Base-by-base conservation (phyloP, 768 basidiomycete genomes). In the Panaeolus cyanescens region DNA sequence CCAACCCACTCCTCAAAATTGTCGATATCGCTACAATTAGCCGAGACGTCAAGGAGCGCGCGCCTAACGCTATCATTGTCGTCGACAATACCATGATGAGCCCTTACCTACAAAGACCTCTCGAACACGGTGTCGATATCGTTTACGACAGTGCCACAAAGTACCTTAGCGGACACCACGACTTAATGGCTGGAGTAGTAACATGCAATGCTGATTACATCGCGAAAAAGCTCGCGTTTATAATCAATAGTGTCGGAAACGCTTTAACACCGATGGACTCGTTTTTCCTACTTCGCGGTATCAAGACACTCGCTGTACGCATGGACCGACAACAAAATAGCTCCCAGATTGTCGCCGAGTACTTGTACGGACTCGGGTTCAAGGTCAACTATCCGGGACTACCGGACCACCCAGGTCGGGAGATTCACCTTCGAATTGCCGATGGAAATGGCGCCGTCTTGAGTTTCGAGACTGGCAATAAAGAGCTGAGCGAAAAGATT, bases 61-160 rank as follows among this genome's bases (percentile, higher is more conserved):
- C 90, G 17, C 89, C 90, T 7, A 85, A 91, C 68, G 95, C 94
- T 1, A 67, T 95, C 66, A 78, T 96, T 57, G 91, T 96, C 34
- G 94, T 95, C 20, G 97, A 99, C 74, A 99, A 99, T 72, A 99
- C 97, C 62, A 99, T 99, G 97, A 98, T 99, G 96, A 97, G 95
- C 71, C 96, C 97, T 15, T 99, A 98, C 75, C 81, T 99, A 7
- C 95, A 96, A 71, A 80, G 96, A 60, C 97, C 97, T 10, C 84
- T 99, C 34, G 95, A 99, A 69, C 90, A 97, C 59, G 97, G 96
- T 15, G 93, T 93, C 54, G 97, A 99, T 72, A 87, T 99, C 59
- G 96, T 98, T 8, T 99, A 99, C 70, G 97, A 99, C 75, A 96
- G 94, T 61, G 97, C 89, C 9, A 99, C 97, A 22, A 99, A 99